Base-by-base conservation (phyloP, 257 asterid genomes). In the Solanum chiquidenum region DNA sequence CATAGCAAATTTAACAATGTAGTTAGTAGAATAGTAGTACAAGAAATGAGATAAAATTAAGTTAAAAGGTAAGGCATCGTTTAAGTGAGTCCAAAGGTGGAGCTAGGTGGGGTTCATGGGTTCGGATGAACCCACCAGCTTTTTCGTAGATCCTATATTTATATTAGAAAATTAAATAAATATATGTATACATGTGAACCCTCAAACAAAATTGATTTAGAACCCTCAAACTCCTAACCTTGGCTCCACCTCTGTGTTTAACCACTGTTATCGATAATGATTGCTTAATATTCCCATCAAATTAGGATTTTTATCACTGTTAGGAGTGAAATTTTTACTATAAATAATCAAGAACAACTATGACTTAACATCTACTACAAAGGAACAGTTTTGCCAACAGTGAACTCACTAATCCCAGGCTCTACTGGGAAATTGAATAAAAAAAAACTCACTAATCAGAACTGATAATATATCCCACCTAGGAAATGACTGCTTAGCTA, bases 381-480 rank as follows among this genome's bases (percentile, higher is more conserved):
- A 76, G 12, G 35, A 16, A 29, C 40, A 38, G 23, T 77, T 13
- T 29, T 49, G 44, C 38, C 55, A n/a, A 77, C 27, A 16, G 46
- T 46, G 5, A 31, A 71, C 9, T 72, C 38, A 71, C 49, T 88
- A 83, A 62, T 62, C 27, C 49, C 49, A 42, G 49, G 49, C 49
- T 42, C 49, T 42, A 42, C 49, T 42, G 49, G 49, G 49, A 42
- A 42, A 42, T 42, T 42, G 49, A 42, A 42, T 42, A 5, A 42
- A 42, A 3, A 5, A 42, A 42, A 42, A 69, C 7, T 71, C 9
- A 69, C 44, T 88, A 82, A 60, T 60, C 34, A 40, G 55, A 60
- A 76, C 68, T 38, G 86, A 89, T 83, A 40, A 82, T 23, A 87
- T 44, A 89, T 68, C 37, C 79, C 92, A 90, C 90, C 92, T 89